phyloP scores from a whole-genome alignment of 1,284 basidiomycete species.

The Laetiporus sulphureus region DNA sequence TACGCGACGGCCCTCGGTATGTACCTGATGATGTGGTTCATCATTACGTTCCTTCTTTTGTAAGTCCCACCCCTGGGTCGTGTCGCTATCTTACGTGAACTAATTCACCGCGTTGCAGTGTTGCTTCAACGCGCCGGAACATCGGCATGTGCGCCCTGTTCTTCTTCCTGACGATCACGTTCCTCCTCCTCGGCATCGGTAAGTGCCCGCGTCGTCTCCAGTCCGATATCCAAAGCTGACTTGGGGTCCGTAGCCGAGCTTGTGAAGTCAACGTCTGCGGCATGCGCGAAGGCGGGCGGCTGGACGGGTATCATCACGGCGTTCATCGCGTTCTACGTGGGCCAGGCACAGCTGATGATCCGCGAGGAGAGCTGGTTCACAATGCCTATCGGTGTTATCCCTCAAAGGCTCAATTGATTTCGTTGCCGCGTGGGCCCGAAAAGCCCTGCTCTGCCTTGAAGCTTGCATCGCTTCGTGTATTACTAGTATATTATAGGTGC shows the following conservation, averaged over 20 bases:
- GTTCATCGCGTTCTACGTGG: constrained; percentile 62
- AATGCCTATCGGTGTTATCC: constrained; percentile 42
- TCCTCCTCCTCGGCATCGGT: constrained; percentile 49
- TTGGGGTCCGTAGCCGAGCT: constrained; percentile 14
- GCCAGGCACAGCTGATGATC: constrained; percentile 52
- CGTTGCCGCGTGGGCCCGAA: no score
- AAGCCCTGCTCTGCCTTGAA: no score
- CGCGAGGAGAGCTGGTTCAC: constrained; percentile 42
- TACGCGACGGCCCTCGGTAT: constrained; percentile 56
- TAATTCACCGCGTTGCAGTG: constrained; percentile 29
- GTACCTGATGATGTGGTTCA: constrained; percentile 65
- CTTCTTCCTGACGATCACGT: constrained; percentile 63
- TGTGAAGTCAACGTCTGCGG: constrained; percentile 9
- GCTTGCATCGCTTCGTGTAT: no score
- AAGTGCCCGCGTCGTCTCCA: constrained; percentile 17
- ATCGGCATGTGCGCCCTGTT: constrained; percentile 66
- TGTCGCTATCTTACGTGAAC: constrained; percentile 4
- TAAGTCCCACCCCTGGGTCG: constrained; percentile 29
- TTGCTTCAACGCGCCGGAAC: constrained; percentile 62
- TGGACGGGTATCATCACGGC: constrained; percentile 66
- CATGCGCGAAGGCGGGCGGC: constrained; percentile 59
- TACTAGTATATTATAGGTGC: no score
- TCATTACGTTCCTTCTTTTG: constrained; percentile 61
- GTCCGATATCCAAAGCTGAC: neutral
- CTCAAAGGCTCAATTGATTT: constrained; percentile 20